Conservation (phyloP, 441 rosid genomes). For the Gossypium davidsonii region DNA sequence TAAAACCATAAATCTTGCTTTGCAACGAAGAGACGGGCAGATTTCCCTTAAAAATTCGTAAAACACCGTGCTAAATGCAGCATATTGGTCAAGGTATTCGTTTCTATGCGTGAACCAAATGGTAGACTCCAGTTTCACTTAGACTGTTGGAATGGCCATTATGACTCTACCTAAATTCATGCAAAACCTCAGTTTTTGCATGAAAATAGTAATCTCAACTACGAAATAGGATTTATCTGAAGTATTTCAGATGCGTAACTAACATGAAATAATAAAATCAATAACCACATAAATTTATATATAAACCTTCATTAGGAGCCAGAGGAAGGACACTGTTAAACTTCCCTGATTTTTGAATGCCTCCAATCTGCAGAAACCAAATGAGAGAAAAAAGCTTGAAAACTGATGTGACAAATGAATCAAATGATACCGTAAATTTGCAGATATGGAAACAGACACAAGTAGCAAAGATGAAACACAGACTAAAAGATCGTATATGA, state of each 20-base stretch:
- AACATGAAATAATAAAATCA: background rate
- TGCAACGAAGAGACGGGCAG: background rate
- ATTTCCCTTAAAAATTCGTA: too few relatives aligned
- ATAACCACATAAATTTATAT: background rate
- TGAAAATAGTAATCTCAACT: background rate
- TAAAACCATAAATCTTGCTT: background rate
- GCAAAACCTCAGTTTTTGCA: background rate
- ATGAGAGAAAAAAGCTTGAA: conserved; percentile 6
- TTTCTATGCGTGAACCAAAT: background rate
- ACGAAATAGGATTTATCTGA: background rate
- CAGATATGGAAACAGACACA: background rate
- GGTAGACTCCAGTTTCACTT: background rate
- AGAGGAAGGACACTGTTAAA: conserved; percentile 6
- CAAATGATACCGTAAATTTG: conserved; percentile 14
- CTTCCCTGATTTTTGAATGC: conserved; percentile 16
- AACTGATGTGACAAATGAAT: background rate
- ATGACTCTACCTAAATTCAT: background rate
- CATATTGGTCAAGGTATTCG: background rate
- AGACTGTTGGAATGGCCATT: background rate
- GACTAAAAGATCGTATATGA: background rate
- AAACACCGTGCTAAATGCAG: background rate
- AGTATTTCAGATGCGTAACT: background rate
- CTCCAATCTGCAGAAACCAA: conserved; percentile 22
- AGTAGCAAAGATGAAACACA: background rate
- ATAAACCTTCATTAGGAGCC: conserved; percentile 27